Base-by-base conservation (phyloP, 192 early-diverging fungal genomes). In the Podila minutissima region DNA sequence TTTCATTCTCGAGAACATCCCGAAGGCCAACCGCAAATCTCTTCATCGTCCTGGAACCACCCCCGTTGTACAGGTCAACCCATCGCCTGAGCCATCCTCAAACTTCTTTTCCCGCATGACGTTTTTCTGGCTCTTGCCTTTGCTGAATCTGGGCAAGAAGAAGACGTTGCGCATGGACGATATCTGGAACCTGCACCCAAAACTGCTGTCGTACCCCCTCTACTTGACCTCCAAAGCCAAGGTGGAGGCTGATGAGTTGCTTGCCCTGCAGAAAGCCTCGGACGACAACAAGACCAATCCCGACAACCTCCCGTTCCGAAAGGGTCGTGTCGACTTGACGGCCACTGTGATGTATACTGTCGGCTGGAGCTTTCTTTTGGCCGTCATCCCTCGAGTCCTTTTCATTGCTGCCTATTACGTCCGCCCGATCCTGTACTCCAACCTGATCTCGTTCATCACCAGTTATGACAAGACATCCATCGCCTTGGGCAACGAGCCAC, bases 1-100 rank as follows among this genome's bases (percentile, higher is more conserved):
- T 4, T 86, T 87, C 62, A 51, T 77, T n/a, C 63, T 85, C 32
- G 88, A 89, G 51, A 83, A 82, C 29, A 70, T 83, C 20, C 70
- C 76, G 20, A 72, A 74, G 15, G 78, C 74, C 10, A 82, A 88
- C 32, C 65, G 70, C 35, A 67, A 74, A 4, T 71, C 75, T 17
- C 35, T 86, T 5, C 64, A 64, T 37, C 74, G 84, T 22, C 8
- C 20, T 5, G 24, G n/a, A n/a, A 9, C 9, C 20, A 55, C 22
- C 10, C 53, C 53, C 9, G 20, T 48, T 3, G 32, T 37, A 9
- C 71, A 74, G 29, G 2, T 24, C 2, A 83, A 83, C 29, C 72
- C 75, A 11, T 77, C 75, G 11, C 82, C 82, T 17, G 82, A 74
- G 33, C 71, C 72, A 11, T 28, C 29, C 35, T 38, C 75, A 58